Conservation (phyloP, 1,139 yeast species). For the Wickerhamomyces sp. region DNA sequence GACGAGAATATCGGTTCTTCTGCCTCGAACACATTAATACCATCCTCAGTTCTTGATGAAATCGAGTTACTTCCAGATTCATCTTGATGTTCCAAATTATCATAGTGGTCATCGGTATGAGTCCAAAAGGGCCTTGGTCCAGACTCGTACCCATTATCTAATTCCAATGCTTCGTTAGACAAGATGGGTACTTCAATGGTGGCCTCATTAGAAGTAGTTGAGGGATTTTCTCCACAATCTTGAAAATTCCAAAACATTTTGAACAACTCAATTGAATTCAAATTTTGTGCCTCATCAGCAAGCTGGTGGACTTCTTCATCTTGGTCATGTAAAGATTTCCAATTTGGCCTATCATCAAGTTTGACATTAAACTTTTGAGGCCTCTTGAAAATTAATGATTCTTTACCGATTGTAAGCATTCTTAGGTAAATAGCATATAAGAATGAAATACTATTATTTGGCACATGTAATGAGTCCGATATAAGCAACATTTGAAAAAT, state of each 20-base stretch:
- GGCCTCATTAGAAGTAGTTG: background rate
- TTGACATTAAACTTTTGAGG: conserved; percentile 1
- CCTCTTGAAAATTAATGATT: conserved; percentile 1
- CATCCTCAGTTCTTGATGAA: conserved; percentile 10
- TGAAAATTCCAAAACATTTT: background rate
- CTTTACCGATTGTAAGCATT: background rate
- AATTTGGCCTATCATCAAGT: background rate
- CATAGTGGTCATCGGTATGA: background rate
- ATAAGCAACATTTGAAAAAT: conserved; percentile 12
- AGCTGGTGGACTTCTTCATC: background rate
- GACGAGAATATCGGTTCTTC: background rate
- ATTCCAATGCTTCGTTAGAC: too few species aligned
- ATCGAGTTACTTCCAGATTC: background rate
- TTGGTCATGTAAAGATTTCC: background rate
- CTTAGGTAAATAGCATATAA: conserved; percentile 7
- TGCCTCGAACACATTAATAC: conserved; percentile 5
- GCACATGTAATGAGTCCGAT: conserved; percentile 7
- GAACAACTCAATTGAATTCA: background rate
- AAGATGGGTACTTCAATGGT: too few species aligned
- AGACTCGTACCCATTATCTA: background rate
- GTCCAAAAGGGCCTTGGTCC: background rate
- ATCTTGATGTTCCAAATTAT: background rate
- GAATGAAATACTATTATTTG: conserved; percentile 12
- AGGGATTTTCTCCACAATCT: background rate
- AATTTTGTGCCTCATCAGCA: background rate